phyloP scores from a whole-genome alignment of 345 rosid species.

The Passiflora organensis region DNA sequence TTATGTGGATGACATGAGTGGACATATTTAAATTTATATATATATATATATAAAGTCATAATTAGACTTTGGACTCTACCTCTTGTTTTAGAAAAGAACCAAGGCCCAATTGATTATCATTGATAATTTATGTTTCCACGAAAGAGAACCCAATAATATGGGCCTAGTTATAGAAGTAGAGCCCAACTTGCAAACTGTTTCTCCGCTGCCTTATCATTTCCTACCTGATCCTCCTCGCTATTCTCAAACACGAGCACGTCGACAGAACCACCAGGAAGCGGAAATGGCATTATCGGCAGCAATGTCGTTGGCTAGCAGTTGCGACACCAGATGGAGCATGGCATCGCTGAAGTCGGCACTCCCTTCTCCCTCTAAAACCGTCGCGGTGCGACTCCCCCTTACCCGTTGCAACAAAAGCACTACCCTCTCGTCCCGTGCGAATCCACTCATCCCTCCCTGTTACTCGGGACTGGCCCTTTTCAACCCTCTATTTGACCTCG shows the following conservation, averaged over 20 bases:
- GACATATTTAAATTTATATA: no score
- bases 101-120: no score
- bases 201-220: no score
- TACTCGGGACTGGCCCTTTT: constrained; percentile 40
- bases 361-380: constrained; percentile 36
- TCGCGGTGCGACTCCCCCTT: constrained; percentile 35
- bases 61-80: no score
- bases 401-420: constrained; percentile 17
- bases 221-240: background rate
- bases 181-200: no score
- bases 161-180: no score
- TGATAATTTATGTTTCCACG: no score
- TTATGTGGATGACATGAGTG: no score
- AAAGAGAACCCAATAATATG: no score
- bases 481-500: constrained; percentile 47
- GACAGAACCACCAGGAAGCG: background rate
- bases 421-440: constrained; percentile 20
- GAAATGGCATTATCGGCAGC: constrained; percentile 34
- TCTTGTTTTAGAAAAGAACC: no score
- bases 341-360: constrained; percentile 56
- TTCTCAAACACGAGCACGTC: background rate
- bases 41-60: no score
- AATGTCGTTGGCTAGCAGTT: background rate
- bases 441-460: constrained; percentile 12
- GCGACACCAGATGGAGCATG: constrained; percentile 47